Base-by-base conservation (phyloP, 1,284 basidiomycete genomes). In the Thelephora terrestris region DNA sequence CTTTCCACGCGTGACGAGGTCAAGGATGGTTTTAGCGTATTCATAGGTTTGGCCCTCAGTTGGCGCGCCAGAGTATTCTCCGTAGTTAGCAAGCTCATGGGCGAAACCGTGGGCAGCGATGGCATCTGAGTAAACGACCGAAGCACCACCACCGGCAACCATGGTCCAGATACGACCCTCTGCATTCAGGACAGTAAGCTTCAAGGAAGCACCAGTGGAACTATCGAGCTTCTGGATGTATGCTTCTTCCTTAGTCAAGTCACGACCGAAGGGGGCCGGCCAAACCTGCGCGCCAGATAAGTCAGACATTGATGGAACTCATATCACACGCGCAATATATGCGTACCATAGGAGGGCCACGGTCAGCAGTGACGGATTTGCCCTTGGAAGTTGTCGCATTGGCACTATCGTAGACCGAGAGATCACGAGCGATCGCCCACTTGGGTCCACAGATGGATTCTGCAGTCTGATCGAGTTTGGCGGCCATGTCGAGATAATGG, bases 21-120 rank as follows among this genome's bases (percentile, higher is more conserved):
- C 94, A 60, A 99, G 84, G 65, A 99, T 94, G 29, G 96, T 99
- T 78, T 98, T 98, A 57, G 95, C 95, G 64, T 99, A 99, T 71
- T 99, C 95, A 71, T 95, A 99, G 2, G 95, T 99, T 74, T 99
- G 95, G 47, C 91, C 91, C 70, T 98, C 92, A 17, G 92, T 93
- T 43, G 96, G 96, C 10, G 96, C 96, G 67, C 96, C 96, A 57
- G 91, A 95, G 79, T 99, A 99, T 71, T 99, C 96, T 61, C 95
- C 96, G 64, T 99, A 99, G 78, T 99, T 99, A 67, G 96, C 95
- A 53, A 99, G 86, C 70, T 99, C 96, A 65, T 95, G 79, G 37
- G 96, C 93, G 63, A 85, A 99, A 45, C 95, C 95, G 64, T 94
- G 91, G 20, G 94, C 94, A 51, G 93, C 92, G 57, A 98, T 98